A percentile compares a stretch with the other conserved stretches of the same genome.
These are phyloP conservation scores for Fonsecaea pedrosoi DNA, from an alignment of 2,329 filamentous ascomycete genomes.

Conservation along the genomic window DNA sequence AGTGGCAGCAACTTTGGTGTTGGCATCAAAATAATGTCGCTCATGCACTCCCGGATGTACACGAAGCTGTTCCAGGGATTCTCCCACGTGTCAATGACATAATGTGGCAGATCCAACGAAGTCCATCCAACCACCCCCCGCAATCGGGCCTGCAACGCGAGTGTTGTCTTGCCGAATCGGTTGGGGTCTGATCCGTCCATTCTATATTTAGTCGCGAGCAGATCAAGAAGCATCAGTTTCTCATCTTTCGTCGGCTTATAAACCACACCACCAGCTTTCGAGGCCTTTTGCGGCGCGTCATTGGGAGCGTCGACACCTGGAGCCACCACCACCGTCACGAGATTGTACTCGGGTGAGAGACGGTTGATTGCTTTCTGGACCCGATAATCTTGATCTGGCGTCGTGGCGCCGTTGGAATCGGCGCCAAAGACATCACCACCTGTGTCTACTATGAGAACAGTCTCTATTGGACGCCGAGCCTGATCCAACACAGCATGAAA, in stretches of 20 bases:
- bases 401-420: slow-evolving; percentile 25
- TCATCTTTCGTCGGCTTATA: slow-evolving; percentile 33
- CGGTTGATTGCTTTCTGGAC: slow-evolving; percentile 32
- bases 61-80: slow-evolving; percentile 40
- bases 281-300: slow-evolving; percentile 34
- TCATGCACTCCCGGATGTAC: slow-evolving; percentile 39
- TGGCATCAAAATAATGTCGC: slow-evolving; percentile 37
- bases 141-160: slow-evolving; percentile 36
- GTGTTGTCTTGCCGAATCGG: slow-evolving; percentile 39
- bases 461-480: slow-evolving; percentile 24
- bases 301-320: slow-evolving; percentile 38
- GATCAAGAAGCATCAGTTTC: slow-evolving; percentile 33
- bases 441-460: slow-evolving; percentile 38
- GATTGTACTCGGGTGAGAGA: slow-evolving; percentile 27
- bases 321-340: slow-evolving; percentile 37
- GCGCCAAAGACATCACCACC: slow-evolving; percentile 40
- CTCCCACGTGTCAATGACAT: slow-evolving; percentile 40
- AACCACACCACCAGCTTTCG: slow-evolving; percentile 29
- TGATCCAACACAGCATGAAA: slow-evolving; percentile 34
- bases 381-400: slow-evolving; percentile 38
- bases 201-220: slow-evolving; percentile 34
- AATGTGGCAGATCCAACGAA: slow-evolving; percentile 35
- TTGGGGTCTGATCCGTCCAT: slow-evolving; percentile 38
- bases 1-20: slow-evolving; percentile 33
- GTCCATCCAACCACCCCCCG: slow-evolving; percentile 35